Evolutionary conservation across 1,139 yeast species (phyloP).

Genomic region (Debaryomycetaceae sp.): DNA sequence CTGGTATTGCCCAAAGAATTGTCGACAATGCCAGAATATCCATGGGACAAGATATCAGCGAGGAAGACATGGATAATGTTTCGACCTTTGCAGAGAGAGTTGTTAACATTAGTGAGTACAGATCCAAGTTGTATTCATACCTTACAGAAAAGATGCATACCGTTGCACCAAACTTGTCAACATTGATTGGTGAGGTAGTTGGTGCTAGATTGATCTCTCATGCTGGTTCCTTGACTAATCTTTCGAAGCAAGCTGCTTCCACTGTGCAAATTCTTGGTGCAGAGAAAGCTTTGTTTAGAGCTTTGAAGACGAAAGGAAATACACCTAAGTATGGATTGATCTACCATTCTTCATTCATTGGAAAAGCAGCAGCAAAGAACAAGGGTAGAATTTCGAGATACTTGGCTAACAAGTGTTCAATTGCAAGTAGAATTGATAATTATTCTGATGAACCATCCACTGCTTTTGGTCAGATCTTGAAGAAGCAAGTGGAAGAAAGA

Average conservation of each 20-base stretch:
- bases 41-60: constrained; percentile 97
- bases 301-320: constrained; percentile 95
- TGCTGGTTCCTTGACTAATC: constrained; percentile 89
- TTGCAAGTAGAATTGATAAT: constrained; percentile 97
- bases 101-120: constrained; percentile 90
- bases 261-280: constrained; percentile 99
- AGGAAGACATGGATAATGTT: constrained; percentile 81
- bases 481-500: constrained; percentile 97
- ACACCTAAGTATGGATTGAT: constrained; percentile 98
- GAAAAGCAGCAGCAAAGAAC: constrained; percentile 95
- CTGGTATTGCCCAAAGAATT: constrained; percentile 88
- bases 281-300: constrained; percentile 98
- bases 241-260: constrained; percentile 98
- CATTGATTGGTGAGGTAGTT: constrained; percentile 94
- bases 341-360: constrained; percentile 95
- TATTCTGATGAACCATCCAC: constrained; percentile 84
- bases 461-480: constrained; percentile 85
- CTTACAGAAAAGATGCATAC: constrained; percentile 94
- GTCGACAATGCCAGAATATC: constrained; percentile 90
- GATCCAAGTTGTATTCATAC: constrained; percentile 88
- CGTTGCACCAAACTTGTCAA: constrained; percentile 95
- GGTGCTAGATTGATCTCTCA: constrained; percentile 98
- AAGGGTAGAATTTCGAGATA: constrained; percentile 99
- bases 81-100: constrained; percentile 90
- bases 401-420: constrained; percentile 97